Evolutionary conservation across 495 filamentous ascomycete species (phyloP).

Genomic region (Recurvomyces mirabilis): DNA sequence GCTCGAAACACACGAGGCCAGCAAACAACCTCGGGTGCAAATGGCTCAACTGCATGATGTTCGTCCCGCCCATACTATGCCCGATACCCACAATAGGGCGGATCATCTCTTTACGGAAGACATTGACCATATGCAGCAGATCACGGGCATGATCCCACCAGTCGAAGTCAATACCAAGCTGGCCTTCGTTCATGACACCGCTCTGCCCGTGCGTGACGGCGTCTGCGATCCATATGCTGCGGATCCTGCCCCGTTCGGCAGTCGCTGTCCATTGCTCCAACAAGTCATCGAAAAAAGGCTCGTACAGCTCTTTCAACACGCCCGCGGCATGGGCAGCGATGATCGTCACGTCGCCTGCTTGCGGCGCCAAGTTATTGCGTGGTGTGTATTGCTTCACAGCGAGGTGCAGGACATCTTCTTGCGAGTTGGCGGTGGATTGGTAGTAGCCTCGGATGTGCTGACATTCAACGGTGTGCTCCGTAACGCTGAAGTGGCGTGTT

Average conservation of each 20-base stretch:
- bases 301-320: slow-evolving; percentile 36
- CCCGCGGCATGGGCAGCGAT: slow-evolving; percentile 36
- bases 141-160: slow-evolving; percentile 85
- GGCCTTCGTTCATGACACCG: slow-evolving; percentile 30
- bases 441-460: slow-evolving; percentile 3
- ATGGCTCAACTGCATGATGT: slow-evolving; percentile 32
- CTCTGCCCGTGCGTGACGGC: slow-evolving; percentile 30
- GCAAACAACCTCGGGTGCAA: slow-evolving; percentile 73
- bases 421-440: neutral
- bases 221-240: slow-evolving; percentile 35
- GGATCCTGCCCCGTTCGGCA: slow-evolving; percentile 37
- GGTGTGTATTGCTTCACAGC: slow-evolving; percentile 31
- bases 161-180: slow-evolving; percentile 29
- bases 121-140: slow-evolving; percentile 70
- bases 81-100: slow-evolving; percentile 80
- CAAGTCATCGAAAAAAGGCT: slow-evolving; percentile 38
- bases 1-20: slow-evolving; percentile 67
- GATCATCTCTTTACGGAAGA: slow-evolving; percentile 68
- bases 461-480: neutral
- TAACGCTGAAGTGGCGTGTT: neutral
- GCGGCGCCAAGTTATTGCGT: slow-evolving; percentile 21
- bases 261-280: slow-evolving; percentile 30
- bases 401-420: neutral
- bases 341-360: slow-evolving; percentile 33
- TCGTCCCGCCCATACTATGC: slow-evolving; percentile 64